Percentiles rank a stretch among this genome's conserved stretches.
Conservation (phyloP, 495 filamentous ascomycete species). For the Talaromyces thailandensis region DNA sequence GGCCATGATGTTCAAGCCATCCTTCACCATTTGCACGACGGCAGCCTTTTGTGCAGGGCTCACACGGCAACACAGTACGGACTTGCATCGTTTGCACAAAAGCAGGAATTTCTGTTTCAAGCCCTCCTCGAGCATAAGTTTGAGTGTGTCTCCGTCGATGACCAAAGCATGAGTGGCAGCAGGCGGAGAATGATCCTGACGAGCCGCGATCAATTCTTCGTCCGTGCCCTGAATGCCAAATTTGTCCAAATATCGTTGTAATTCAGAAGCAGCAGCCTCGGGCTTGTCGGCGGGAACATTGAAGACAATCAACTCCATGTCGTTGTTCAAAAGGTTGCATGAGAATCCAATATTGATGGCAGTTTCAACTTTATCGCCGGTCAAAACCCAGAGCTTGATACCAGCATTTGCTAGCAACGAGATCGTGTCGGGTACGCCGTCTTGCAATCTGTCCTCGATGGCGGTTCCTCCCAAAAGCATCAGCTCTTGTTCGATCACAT, state of each 20-base stretch:
- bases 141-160: slow-evolving; percentile 91
- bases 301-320: slow-evolving; percentile 93
- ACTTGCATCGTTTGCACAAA: slow-evolving; percentile 94
- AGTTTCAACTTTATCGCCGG: slow-evolving; percentile 97
- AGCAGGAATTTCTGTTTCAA: slow-evolving; percentile 88
- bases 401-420: slow-evolving; percentile 85
- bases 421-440: slow-evolving; percentile 96
- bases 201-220: slow-evolving; percentile 73
- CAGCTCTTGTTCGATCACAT: slow-evolving; percentile 82
- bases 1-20: slow-evolving; percentile 92
- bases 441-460: slow-evolving; percentile 95
- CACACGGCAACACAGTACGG: slow-evolving; percentile 96
- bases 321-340: slow-evolving; percentile 93
- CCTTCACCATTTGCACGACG: slow-evolving; percentile 94
- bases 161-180: slow-evolving; percentile 89
- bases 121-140: slow-evolving; percentile 73
- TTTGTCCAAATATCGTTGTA: slow-evolving; percentile 60
- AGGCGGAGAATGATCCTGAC: slow-evolving; percentile 73
- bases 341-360: slow-evolving; percentile 99
- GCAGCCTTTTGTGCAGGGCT: slow-evolving; percentile 95
- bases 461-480: slow-evolving; percentile 91
- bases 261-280: slow-evolving; percentile 52
- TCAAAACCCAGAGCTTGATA: slow-evolving; percentile 99
- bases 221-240: slow-evolving; percentile 83
- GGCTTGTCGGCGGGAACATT: slow-evolving; percentile 71